Conservation (phyloP, 352 stramenopile species). For the Phytophthora brassicae region DNA sequence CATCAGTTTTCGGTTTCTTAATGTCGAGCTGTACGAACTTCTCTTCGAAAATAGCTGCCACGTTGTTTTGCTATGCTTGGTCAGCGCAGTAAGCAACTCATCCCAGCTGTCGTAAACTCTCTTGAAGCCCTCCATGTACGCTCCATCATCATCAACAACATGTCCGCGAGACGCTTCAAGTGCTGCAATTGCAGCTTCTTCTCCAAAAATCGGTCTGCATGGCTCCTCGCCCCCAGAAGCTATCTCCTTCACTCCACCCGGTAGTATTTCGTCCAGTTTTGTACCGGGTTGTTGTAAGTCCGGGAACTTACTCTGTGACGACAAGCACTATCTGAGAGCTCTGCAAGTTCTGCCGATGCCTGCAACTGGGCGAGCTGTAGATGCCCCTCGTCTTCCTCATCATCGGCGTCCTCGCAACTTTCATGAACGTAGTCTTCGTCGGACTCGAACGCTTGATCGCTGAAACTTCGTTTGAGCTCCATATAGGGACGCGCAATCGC, state of each 20-base stretch:
- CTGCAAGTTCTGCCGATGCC: too few relatives aligned
- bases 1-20: neutral
- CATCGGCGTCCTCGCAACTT: too few relatives aligned
- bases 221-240: neutral
- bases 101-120: neutral
- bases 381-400: too few relatives aligned
- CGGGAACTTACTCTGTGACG: neutral
- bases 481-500: too few relatives aligned
- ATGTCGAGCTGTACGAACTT: neutral
- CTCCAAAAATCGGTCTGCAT: neutral
- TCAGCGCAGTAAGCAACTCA: constrained; percentile 2
- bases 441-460: too few relatives aligned
- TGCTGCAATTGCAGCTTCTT: neutral
- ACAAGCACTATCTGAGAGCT: neutral
- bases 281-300: neutral
- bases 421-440: too few relatives aligned
- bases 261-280: neutral
- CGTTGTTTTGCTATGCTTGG: neutral
- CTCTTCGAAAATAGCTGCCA: neutral
- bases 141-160: neutral
- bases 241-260: neutral
- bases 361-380: too few relatives aligned
- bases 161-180: constrained; percentile 1
- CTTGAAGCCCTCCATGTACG: constrained; percentile 2
- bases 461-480: too few relatives aligned